Percentiles rank a stretch among this genome's conserved stretches.
Evolutionary conservation across 2,329 filamentous ascomycete species (phyloP).

Genomic region (Paramyrothecium roridum): DNA sequence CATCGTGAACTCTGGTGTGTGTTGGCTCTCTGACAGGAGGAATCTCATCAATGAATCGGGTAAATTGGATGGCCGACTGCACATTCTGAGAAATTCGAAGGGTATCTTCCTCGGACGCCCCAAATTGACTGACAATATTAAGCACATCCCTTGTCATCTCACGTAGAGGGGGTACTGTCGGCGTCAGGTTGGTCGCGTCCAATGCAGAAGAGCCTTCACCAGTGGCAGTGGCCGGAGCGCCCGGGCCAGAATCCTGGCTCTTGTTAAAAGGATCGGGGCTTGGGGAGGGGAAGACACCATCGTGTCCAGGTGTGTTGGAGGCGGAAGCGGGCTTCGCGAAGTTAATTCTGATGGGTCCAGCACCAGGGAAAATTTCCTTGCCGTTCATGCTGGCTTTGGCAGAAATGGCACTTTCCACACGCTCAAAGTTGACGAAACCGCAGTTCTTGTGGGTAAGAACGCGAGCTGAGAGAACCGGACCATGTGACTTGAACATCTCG

Average conservation of each 20-base stretch:
- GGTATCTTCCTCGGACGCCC: constrained; percentile 76
- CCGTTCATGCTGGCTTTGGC: constrained; percentile 88
- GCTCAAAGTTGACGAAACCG: constrained; percentile 97
- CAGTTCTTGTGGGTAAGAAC: constrained; percentile 99
- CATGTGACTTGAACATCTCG: constrained; percentile 93
- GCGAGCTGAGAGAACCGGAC: constrained; percentile 83
- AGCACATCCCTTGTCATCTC: constrained; percentile 83
- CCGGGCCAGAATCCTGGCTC: constrained; percentile 42
- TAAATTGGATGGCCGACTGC: constrained; percentile 72
- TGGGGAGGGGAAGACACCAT: constrained; percentile 83
- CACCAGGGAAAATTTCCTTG: constrained; percentile 97
- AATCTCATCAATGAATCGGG: constrained; percentile 75
- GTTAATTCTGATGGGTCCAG: constrained; percentile 90
- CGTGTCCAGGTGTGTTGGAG: constrained; percentile 83
- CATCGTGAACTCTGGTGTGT: constrained; percentile 86
- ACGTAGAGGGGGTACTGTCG: constrained; percentile 67
- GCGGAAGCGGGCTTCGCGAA: constrained; percentile 95
- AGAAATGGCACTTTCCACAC: constrained; percentile 82
- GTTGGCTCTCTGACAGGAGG: constrained; percentile 85
- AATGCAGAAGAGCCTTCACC: constrained; percentile 32
- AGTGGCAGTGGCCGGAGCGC: constrained; percentile 22
- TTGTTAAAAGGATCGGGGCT: constrained; percentile 82
- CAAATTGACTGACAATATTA: constrained; percentile 84
- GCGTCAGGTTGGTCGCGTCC: constrained; percentile 37
- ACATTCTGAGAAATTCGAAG: constrained; percentile 70